Base-by-base conservation (phyloP, 331 rosid species). In the Acacia pycnantha region DNA sequence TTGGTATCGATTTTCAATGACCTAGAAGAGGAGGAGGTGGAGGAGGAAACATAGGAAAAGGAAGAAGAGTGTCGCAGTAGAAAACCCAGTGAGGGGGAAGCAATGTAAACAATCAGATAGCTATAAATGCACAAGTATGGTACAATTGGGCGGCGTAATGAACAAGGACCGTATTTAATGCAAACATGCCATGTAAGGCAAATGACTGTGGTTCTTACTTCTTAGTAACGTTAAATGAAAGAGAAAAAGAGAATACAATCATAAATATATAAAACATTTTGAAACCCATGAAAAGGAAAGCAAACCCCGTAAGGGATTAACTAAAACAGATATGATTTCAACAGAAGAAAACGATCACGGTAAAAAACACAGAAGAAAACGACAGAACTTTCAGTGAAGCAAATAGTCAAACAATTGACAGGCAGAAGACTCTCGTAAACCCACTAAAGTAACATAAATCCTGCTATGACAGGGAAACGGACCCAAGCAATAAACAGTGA, bases 61-160 rank as follows among this genome's bases (percentile, higher is more conserved):
- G 37, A 16, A 22, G 81, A 66, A 73, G 78, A 85, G 86, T 82
- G 83, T 72, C 24, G 61, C 81, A 67, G 83, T 79, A 53, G 86
- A 66, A 76, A 68, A 53, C 74, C 35, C 59, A 53, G 73, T 77
- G 83, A 77, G 58, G 73, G 79, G 83, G 70, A 80, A 48, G 69
- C 76, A 78, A n/a, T 76, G 24, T 8, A 47, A 56, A 70, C 31
- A 35, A 80, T 77, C 79, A 43, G 79, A 59, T 12, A 11, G 81
- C 79, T 29, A 80, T 86, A 83, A 86, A 83, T 83, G 85, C 85
- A 40, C 24, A 5, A 41, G 82, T 50, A 77, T 10, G 41, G 80
- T 86, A 74, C 74, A 81, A 79, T 65, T 29, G 65, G 70, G 76
- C 79, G 83, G 83, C 85, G 70, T 67, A 62, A 43, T 48, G 82